Evolutionary conservation across 2,329 filamentous ascomycete species (phyloP).

Genomic region (Penicillium olsonii): DNA sequence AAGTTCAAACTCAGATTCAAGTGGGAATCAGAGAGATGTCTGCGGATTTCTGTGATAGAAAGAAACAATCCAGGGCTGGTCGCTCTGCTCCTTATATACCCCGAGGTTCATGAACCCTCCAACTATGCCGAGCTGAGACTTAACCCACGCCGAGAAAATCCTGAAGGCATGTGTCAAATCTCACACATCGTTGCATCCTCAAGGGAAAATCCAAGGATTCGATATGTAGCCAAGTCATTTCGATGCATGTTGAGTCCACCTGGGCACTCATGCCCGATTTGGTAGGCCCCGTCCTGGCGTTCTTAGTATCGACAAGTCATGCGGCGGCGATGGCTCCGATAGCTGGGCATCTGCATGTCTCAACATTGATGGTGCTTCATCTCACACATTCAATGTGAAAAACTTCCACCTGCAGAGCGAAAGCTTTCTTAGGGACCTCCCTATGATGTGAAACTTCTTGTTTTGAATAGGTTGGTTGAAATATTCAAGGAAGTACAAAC

Average conservation of each 20-base stretch:
- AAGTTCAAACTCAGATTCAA: too few species aligned
- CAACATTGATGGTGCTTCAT: too few species aligned
- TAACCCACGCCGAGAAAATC: neutral
- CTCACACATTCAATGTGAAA: too few species aligned
- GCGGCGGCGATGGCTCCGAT: neutral
- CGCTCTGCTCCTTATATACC: slow-evolving; percentile 3
- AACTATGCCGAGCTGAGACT: neutral
- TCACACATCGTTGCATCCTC: neutral
- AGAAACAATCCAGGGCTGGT: neutral
- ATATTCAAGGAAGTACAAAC: neutral
- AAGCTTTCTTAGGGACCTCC: neutral
- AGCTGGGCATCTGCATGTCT: too few species aligned
- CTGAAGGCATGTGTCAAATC: neutral
- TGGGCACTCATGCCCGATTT: slow-evolving; percentile 3
- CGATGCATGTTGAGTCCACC: neutral
- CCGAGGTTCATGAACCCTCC: neutral
- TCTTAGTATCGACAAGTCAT: neutral
- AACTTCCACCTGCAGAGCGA: too few species aligned
- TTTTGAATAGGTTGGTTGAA: too few species aligned
- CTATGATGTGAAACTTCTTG: too few species aligned
- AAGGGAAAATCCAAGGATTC: neutral
- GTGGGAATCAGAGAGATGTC: neutral
- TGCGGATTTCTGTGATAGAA: neutral
- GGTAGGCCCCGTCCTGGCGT: slow-evolving; percentile 1
- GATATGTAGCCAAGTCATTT: neutral